These are phyloP conservation scores for Penicillium odoratum DNA, from an alignment of 495 filamentous ascomycete species.

Conservation along the genomic window DNA sequence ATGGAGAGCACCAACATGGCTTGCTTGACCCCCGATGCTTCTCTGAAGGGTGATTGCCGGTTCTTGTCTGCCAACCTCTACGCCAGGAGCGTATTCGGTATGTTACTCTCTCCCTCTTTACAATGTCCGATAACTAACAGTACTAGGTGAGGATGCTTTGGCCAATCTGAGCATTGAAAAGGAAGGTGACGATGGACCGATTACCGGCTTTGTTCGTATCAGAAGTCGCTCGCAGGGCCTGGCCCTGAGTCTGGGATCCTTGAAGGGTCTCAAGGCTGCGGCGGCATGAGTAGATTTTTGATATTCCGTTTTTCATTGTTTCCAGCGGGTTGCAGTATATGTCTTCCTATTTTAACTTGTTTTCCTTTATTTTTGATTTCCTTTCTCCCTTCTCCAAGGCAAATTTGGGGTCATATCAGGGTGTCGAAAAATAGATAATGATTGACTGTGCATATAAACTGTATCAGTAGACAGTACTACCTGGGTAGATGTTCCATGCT, in stretches of 20 bases:
- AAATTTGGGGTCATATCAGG: constrained; percentile 6
- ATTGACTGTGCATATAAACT: constrained; percentile 2
- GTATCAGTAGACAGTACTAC: constrained; percentile 1
- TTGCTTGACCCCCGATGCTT: constrained; percentile 94
- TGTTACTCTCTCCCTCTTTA: constrained; percentile 29
- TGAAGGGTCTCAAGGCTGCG: constrained; percentile 83
- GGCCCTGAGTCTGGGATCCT: constrained; percentile 86
- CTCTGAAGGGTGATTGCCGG: constrained; percentile 94
- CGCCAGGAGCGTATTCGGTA: constrained; percentile 98
- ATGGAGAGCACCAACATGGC: constrained; percentile 99
- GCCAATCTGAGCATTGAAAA: constrained; percentile 98
- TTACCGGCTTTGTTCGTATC: constrained; percentile 99
- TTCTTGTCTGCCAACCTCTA: constrained; percentile 98
- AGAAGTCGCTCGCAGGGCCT: constrained; percentile 95
- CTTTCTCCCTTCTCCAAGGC: constrained; percentile 25
- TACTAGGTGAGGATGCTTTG: constrained; percentile 92
- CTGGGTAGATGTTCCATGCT: background rate
- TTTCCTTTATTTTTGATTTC: constrained; percentile 23
- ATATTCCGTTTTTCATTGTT: constrained; percentile 18
- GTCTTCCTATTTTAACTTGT: constrained; percentile 21
- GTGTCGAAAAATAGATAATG: constrained; percentile 15
- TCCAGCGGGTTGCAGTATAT: constrained; percentile 32
- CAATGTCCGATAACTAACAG: constrained; percentile 26
- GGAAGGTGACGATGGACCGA: constrained; percentile 90
- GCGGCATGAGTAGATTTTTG: constrained; percentile 42